Base-by-base conservation (phyloP, 2,329 filamentous ascomycete species). In the Leptographium wingfieldii region DNA sequence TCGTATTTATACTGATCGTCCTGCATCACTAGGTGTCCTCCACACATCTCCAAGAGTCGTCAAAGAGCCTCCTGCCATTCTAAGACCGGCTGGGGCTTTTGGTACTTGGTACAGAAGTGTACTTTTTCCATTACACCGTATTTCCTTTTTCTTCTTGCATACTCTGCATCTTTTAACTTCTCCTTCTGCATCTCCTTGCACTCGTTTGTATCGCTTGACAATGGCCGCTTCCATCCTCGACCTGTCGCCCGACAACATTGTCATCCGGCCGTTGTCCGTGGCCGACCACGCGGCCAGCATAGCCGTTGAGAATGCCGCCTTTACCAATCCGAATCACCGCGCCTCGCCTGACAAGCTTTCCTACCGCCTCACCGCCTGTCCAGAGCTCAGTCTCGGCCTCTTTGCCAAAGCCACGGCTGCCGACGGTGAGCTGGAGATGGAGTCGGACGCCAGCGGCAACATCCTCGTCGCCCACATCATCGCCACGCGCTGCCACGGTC, bases 391-490 rank as follows among this genome's bases (percentile, higher is more conserved):
- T 69, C 77, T 92, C 58, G 92, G 91, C 33, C 74, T 96, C 59
- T 96, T 92, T 75, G 56, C 55, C 4, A 46, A 29, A 16, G 46
- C 40, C 25, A 43, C 31, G 25, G 57, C 48, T 5, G 55, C 46
- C 19, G 19, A 22, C 6, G 88, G 87, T 64, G 86, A 83, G 16
- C 77, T 82, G 16, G 70, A 75, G 27, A 74, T 78, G 12, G 74
- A 80, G 68, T 74, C 82, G n/a, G 68, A 75, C 54, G 76, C 83
- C 65, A 80, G 80, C 63, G 77, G 74, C 51, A 71, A 76, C 61
- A 77, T 89, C 53, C 78, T 96, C 29, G 77, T 96, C 55, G 91
- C 83, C 48, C 89, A 95, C 72, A 79, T 92, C 65, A 77, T 95
- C 63, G 81, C 87, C 25, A 92, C 90, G 14, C 85, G 88, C 65